Conservation (phyloP, 306 rosid genomes). For the Hippophae gyantsensis region DNA sequence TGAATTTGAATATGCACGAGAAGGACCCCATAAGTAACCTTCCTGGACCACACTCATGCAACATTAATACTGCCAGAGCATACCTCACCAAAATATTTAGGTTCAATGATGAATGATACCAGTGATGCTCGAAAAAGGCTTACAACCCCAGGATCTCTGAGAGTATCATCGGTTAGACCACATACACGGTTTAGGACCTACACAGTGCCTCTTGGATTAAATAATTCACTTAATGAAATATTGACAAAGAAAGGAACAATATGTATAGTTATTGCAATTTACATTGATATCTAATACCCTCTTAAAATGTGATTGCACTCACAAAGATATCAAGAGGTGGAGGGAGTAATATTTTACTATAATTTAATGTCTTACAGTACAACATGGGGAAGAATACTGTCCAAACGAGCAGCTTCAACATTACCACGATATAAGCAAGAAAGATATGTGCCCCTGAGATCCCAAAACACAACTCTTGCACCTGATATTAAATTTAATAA, state of each 20-base stretch:
- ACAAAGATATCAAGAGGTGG: background rate
- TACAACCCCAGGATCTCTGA: slow-evolving; percentile 38
- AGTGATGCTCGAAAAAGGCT: slow-evolving; percentile 45
- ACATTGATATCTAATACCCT: slow-evolving; percentile 1
- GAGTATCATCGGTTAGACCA: slow-evolving; percentile 35
- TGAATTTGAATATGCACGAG: slow-evolving; percentile 42
- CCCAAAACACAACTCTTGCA: slow-evolving; percentile 45
- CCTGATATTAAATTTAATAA: slow-evolving; percentile 22
- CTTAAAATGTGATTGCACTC: background rate
- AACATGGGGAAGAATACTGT: slow-evolving; percentile 30
- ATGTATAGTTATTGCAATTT: background rate
- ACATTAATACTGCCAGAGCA: slow-evolving; percentile 1
- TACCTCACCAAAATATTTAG: slow-evolving; percentile 2
- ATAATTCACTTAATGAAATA: slow-evolving; percentile 2
- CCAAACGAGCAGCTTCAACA: slow-evolving; percentile 44
- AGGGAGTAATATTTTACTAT: background rate
- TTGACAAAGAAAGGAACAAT: slow-evolving; percentile 5
- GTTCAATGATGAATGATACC: slow-evolving; percentile 21
- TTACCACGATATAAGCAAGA: slow-evolving; percentile 34
- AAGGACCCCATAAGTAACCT: slow-evolving; percentile 53
- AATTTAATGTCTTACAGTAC: slow-evolving; percentile 30
- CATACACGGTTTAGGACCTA: slow-evolving; percentile 40
- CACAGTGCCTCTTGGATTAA: slow-evolving; percentile 9
- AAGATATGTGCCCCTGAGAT: slow-evolving; percentile 34
- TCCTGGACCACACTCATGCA: slow-evolving; percentile 29